phyloP scores from a whole-genome alignment of 2,329 filamentous ascomycete genomes.

The Chaetothyriales sp. region DNA sequence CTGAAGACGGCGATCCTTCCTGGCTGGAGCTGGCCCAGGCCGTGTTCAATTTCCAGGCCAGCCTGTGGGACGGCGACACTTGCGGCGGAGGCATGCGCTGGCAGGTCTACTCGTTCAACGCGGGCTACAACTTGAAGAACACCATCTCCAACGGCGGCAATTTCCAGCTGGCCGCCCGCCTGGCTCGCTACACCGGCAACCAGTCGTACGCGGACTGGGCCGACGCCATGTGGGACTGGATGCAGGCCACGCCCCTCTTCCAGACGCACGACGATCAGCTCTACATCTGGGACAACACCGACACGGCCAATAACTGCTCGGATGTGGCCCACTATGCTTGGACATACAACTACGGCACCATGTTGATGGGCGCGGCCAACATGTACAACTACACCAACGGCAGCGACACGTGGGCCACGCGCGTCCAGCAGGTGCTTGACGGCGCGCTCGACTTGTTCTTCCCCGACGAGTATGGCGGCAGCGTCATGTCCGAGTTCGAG shows the following conservation, averaged over 20 bases:
- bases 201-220: slow-evolving; percentile 28
- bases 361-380: slow-evolving; percentile 47
- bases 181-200: slow-evolving; percentile 28
- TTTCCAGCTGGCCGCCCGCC: slow-evolving; percentile 35
- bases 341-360: slow-evolving; percentile 51
- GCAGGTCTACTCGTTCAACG: slow-evolving; percentile 55
- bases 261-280: slow-evolving; percentile 35
- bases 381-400: slow-evolving; percentile 54
- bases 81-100: slow-evolving; percentile 66
- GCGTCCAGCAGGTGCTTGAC: slow-evolving; percentile 43
- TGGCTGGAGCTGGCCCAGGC: slow-evolving; percentile 63
- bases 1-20: slow-evolving; percentile 36
- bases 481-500: slow-evolving; percentile 50
- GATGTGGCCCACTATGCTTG: slow-evolving; percentile 49
- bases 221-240: slow-evolving; percentile 35
- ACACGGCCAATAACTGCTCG: slow-evolving; percentile 45
- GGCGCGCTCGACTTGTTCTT: slow-evolving; percentile 39
- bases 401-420: slow-evolving; percentile 40
- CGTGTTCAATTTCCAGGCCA: slow-evolving; percentile 62
- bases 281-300: slow-evolving; percentile 49
- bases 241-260: slow-evolving; percentile 40
- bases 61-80: slow-evolving; percentile 50
- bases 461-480: slow-evolving; percentile 29
- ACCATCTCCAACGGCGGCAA: slow-evolving; percentile 40
- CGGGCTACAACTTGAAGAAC: slow-evolving; percentile 39